Percentiles rank a stretch among this genome's conserved stretches.
Evolutionary conservation across 371 early-diverging fungal species (phyloP).

Genomic region (Actinomucor elegans): DNA sequence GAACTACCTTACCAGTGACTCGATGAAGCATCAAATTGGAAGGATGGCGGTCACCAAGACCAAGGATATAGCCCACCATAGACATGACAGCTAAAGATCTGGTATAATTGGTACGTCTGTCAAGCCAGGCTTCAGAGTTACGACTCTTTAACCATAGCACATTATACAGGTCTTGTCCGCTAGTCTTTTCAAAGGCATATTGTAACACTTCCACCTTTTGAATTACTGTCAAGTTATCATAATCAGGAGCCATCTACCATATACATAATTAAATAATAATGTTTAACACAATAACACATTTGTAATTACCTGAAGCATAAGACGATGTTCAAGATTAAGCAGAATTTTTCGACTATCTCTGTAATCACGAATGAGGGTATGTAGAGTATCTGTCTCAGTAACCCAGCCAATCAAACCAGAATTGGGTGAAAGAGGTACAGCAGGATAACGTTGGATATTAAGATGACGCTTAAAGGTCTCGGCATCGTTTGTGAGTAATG

Average conservation of each 20-base stretch:
- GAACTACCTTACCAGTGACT: slow-evolving; percentile 94
- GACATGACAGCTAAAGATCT: slow-evolving; percentile 97
- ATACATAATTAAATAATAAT: not conserved
- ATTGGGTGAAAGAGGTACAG: slow-evolving; percentile 95
- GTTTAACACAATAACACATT: not conserved
- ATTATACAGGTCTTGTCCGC: slow-evolving; percentile 94
- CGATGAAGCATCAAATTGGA: slow-evolving; percentile 97
- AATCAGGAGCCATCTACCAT: slow-evolving; percentile 89
- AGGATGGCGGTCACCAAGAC: slow-evolving; percentile 98
- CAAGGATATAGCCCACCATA: slow-evolving; percentile 98
- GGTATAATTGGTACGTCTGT: slow-evolving; percentile 95
- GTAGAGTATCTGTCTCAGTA: slow-evolving; percentile 93
- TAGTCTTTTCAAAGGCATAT: slow-evolving; percentile 90
- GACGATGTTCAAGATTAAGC: slow-evolving; percentile 90
- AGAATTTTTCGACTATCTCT: slow-evolving; percentile 87
- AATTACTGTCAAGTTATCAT: slow-evolving; percentile 87
- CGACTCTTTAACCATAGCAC: slow-evolving; percentile 96
- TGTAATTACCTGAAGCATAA: slow-evolving; percentile 82
- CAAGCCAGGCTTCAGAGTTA: slow-evolving; percentile 96
- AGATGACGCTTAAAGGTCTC: slow-evolving; percentile 95
- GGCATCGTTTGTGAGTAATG: slow-evolving; percentile 80
- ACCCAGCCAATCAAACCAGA: slow-evolving; percentile 97
- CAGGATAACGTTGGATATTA: slow-evolving; percentile 90
- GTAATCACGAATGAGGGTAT: slow-evolving; percentile 89
- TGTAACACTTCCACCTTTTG: slow-evolving; percentile 98